Evolutionary conservation across 805 yeast genomes (phyloP).

Genomic region (Spathaspora passalidarum): DNA sequence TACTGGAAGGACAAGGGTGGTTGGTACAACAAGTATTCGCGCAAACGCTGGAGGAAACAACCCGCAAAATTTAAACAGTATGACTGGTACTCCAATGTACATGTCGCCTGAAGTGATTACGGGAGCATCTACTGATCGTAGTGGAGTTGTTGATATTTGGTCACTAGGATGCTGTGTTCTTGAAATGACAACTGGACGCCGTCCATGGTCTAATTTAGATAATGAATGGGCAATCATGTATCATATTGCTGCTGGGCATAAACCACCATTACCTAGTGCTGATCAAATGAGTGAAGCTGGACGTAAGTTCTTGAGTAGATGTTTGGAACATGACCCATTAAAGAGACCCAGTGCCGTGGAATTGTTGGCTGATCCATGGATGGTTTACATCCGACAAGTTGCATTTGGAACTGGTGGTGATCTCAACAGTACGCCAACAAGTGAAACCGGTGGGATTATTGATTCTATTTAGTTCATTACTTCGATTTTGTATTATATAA

Average conservation of each 20-base stretch:
- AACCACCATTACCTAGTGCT: conserved; percentile 76
- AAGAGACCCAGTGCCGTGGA: conserved; percentile 83
- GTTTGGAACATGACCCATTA: conserved; percentile 80
- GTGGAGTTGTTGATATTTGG: conserved; percentile 86
- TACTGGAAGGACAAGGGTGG: conserved; percentile 42
- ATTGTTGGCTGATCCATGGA: conserved; percentile 87
- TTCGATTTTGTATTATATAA: background rate
- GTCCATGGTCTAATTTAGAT: conserved; percentile 96
- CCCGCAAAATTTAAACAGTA: conserved; percentile 38
- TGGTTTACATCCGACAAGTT: conserved; percentile 62
- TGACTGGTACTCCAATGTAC: conserved; percentile 98
- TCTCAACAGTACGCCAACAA: conserved; percentile 34
- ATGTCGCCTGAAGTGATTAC: conserved; percentile 97
- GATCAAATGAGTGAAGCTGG: conserved; percentile 81
- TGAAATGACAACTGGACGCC: conserved; percentile 94
- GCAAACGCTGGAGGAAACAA: conserved; percentile 2
- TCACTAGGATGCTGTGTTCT: conserved; percentile 93
- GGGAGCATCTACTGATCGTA: conserved; percentile 59
- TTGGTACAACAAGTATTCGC: conserved; percentile 3
- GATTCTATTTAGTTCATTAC: background rate
- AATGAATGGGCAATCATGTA: conserved; percentile 99
- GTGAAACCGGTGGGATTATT: conserved; percentile 20
- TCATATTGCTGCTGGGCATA: conserved; percentile 93
- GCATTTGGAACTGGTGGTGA: conserved; percentile 52
- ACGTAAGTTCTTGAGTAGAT: conserved; percentile 61